phyloP scores from a whole-genome alignment of 1,139 yeast genomes.

The Lodderomyces metapsilosis region DNA sequence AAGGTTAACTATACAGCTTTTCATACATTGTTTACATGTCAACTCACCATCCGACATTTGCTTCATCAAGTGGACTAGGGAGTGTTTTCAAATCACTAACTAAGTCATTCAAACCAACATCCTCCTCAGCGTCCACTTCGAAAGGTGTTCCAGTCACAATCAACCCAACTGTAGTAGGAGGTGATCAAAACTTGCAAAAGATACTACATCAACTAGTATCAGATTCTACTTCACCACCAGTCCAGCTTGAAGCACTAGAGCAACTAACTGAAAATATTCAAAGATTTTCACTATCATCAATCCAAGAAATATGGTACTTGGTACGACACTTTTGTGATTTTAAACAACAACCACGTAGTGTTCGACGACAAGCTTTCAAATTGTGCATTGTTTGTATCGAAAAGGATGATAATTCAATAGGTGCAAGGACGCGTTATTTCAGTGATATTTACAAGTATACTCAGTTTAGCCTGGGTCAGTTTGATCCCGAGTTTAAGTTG shows the following conservation, averaged over 20 bases:
- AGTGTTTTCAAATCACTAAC: slow-evolving; percentile 57
- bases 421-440: slow-evolving; percentile 56
- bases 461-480: slow-evolving; percentile 14
- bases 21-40: slow-evolving; percentile 23
- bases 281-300: slow-evolving; percentile 53
- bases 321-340: slow-evolving; percentile 55
- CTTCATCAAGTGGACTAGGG: slow-evolving; percentile 37
- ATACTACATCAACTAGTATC: slow-evolving; percentile 38
- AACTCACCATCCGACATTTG: slow-evolving; percentile 36
- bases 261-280: slow-evolving; percentile 51
- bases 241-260: slow-evolving; percentile 47
- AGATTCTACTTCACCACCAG: slow-evolving; percentile 43
- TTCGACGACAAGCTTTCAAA: slow-evolving; percentile 54
- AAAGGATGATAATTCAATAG: slow-evolving; percentile 47
- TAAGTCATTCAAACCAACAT: slow-evolving; percentile 44
- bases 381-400: slow-evolving; percentile 57
- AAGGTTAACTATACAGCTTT: too few relatives aligned
- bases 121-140: slow-evolving; percentile 17
- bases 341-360: slow-evolving; percentile 30
- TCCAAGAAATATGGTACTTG: slow-evolving; percentile 77
- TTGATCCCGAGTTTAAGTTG: slow-evolving; percentile 55
- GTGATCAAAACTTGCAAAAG: slow-evolving; percentile 50
- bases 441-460: slow-evolving; percentile 56
- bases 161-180: slow-evolving; percentile 65
- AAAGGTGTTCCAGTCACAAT: slow-evolving; percentile 41